Evolutionary conservation across 164 flowering plant species (phyloP).

Genomic region (Euptelea pleiosperma): DNA sequence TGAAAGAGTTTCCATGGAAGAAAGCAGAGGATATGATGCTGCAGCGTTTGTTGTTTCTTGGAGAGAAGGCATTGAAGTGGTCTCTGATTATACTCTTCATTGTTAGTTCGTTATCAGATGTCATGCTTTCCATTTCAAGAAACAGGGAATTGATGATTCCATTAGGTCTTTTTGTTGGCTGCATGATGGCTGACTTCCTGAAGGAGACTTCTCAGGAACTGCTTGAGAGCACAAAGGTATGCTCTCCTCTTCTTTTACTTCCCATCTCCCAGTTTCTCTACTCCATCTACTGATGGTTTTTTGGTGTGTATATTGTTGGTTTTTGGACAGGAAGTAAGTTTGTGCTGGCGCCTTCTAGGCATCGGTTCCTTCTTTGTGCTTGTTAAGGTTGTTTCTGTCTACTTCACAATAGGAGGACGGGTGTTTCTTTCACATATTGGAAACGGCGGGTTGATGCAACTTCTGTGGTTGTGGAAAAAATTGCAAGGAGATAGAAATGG

Average conservation of each 20-base stretch:
- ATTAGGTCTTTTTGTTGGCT: conserved; percentile 57
- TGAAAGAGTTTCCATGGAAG: conserved; percentile 62
- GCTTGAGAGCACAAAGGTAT: conserved; percentile 34
- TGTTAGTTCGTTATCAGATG: conserved; percentile 44
- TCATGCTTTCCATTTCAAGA: conserved; percentile 34
- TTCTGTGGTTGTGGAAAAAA: conserved; percentile 49
- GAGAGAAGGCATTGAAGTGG: conserved; percentile 48
- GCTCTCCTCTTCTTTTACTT: not conserved
- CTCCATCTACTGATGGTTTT: not conserved
- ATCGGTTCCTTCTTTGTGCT: conserved; percentile 40
- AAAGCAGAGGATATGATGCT: conserved; percentile 35
- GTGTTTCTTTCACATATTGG: conserved; percentile 50
- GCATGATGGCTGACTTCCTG: conserved; percentile 40
- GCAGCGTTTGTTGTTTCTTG: conserved; percentile 28
- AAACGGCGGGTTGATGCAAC: conserved; percentile 70
- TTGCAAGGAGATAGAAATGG: conserved; percentile 9
- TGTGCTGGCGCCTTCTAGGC: conserved; percentile 30
- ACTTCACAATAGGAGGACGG: conserved; percentile 15
- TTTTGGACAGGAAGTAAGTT: conserved; percentile 35
- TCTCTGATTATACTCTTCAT: conserved; percentile 30
- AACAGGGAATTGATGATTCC: conserved; percentile 67
- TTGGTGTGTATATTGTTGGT: not conserved
- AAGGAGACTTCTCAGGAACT: conserved; percentile 44
- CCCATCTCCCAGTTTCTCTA: not conserved
- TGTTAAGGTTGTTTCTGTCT: conserved; percentile 34